phyloP scores from a whole-genome alignment of 2,329 filamentous ascomycete genomes.

The Sporothrix schenckii region DNA sequence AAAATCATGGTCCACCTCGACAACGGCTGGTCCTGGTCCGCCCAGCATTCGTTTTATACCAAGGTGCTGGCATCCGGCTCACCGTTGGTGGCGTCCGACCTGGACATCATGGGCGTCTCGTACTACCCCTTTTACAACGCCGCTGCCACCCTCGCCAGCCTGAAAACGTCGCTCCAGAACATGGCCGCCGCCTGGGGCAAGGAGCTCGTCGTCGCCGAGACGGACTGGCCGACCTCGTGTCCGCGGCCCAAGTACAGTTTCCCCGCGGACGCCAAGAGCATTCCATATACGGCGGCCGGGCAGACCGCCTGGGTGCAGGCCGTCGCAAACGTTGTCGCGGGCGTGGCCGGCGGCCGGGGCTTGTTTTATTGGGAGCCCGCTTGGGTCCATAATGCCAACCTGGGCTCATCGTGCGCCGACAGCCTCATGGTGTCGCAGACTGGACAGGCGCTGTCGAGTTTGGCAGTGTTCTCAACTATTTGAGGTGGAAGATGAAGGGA shows the following conservation, averaged over 20 bases:
- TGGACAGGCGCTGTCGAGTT: conserved; percentile 33
- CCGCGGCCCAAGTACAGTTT: conserved; percentile 61
- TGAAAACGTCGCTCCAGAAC: conserved; percentile 59
- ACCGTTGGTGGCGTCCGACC: conserved; percentile 52
- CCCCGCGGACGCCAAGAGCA: conserved; percentile 58
- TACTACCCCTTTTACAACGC: conserved; percentile 73
- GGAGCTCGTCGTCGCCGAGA: conserved; percentile 69
- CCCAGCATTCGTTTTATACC: conserved; percentile 64
- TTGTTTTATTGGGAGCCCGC: conserved; percentile 70
- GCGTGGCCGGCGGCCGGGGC: conserved; percentile 57
- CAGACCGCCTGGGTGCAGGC: conserved; percentile 64
- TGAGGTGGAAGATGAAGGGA: not conserved
- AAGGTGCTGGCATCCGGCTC: conserved; percentile 50
- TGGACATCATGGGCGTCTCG: conserved; percentile 71
- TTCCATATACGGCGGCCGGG: conserved; percentile 65
- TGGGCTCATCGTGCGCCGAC: conserved; percentile 35
- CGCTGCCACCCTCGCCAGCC: conserved; percentile 59
- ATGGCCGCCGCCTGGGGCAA: conserved; percentile 66
- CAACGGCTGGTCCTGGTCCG: conserved; percentile 72
- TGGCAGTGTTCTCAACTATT: conserved; percentile 30
- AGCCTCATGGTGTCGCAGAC: conserved; percentile 34
- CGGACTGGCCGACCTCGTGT: conserved; percentile 69
- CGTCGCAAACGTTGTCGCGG: conserved; percentile 59
- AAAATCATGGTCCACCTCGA: conserved; percentile 68
- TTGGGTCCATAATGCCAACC: conserved; percentile 34